A percentile compares a stretch with the other conserved stretches of the same genome.
phyloP scores from a whole-genome alignment of 1,284 basidiomycete species.

The Moesziomyces antarcticus region DNA sequence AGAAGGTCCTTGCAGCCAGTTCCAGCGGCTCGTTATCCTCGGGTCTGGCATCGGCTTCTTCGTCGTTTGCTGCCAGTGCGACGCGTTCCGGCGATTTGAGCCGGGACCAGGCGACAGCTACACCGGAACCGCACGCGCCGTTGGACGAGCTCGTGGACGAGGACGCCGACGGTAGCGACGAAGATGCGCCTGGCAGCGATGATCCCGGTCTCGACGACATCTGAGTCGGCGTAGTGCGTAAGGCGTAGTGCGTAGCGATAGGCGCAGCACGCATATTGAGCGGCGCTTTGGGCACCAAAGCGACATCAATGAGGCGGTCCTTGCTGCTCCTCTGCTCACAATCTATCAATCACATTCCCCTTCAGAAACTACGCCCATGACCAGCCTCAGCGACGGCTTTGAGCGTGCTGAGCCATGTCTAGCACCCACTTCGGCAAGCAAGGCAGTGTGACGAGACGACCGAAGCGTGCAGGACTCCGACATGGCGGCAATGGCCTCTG shows the following conservation, averaged over 20 bases:
- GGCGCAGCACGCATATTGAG: neutral
- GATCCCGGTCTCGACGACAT: slow-evolving; percentile 36
- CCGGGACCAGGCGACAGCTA: slow-evolving; percentile 6
- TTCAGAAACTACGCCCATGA: neutral
- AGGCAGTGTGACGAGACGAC: too few species aligned
- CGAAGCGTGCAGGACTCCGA: too few species aligned
- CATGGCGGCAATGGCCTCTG: neutral
- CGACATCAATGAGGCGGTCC: neutral
- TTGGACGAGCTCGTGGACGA: slow-evolving; percentile 24
- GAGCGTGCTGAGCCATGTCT: too few species aligned
- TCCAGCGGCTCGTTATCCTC: slow-evolving; percentile 7
- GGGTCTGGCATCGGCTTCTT: neutral
- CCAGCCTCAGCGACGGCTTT: too few species aligned
- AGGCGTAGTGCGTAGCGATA: neutral
- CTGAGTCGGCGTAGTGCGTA: slow-evolving; percentile 1
- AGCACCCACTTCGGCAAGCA: too few species aligned
- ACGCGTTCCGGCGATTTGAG: neutral
- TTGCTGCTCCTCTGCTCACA: neutral
- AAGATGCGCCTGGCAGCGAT: slow-evolving; percentile 48
- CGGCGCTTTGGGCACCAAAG: neutral
- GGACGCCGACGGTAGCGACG: slow-evolving; percentile 47
- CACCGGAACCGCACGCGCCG: slow-evolving; percentile 13
- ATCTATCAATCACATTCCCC: neutral
- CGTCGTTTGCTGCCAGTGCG: slow-evolving; percentile 10
- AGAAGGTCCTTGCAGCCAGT: slow-evolving; percentile 26